Conservation (phyloP, 306 rosid species). For the Lagenaria siceraria region DNA sequence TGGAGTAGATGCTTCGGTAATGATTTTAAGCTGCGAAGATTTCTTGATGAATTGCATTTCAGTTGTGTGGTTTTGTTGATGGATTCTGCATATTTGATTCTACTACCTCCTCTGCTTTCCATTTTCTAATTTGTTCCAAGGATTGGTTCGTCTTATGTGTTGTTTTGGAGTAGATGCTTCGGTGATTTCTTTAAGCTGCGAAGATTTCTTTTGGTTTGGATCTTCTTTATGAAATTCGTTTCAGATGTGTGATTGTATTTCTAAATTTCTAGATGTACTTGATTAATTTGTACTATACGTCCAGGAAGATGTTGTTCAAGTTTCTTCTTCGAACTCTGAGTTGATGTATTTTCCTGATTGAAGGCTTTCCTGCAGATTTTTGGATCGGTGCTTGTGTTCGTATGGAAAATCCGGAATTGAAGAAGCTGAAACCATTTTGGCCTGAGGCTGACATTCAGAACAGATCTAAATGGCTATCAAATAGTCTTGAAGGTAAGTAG, state of each 20-base stretch:
- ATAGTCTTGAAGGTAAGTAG: background rate
- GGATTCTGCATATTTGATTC: background rate
- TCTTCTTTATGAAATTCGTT: background rate
- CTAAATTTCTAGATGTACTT: background rate
- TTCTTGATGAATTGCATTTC: background rate
- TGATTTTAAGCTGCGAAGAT: background rate
- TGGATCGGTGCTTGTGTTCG: background rate
- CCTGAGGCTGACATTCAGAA: background rate
- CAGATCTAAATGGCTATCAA: constrained; percentile 7
- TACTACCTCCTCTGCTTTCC: background rate
- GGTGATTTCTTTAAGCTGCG: background rate
- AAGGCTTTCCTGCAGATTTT: background rate
- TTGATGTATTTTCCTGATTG: background rate
- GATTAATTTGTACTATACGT: background rate
- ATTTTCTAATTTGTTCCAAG: background rate
- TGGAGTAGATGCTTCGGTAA: background rate
- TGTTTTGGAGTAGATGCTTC: background rate
- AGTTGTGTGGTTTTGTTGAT: background rate
- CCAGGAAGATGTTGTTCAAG: background rate
- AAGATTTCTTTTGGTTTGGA: background rate
- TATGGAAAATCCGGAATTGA: background rate
- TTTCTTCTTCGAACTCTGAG: background rate
- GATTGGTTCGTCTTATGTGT: background rate
- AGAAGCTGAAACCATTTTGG: background rate
- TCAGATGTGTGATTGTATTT: background rate